Evolutionary conservation across 163 green algal species (phyloP).

Genomic region (Scenedesmus sp.): DNA sequence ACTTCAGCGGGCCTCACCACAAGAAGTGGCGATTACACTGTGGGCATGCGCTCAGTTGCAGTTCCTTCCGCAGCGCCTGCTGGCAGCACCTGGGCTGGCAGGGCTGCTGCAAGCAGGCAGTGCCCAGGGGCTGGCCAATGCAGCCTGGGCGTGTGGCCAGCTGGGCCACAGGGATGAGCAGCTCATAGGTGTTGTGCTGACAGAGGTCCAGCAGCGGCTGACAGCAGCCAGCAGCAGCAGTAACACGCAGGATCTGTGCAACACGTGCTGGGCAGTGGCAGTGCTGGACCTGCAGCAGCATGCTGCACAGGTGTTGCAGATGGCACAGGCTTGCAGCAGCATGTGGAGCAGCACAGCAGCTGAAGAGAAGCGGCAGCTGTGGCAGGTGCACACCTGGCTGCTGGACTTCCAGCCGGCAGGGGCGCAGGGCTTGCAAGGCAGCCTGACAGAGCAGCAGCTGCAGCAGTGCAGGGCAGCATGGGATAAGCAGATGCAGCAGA

Average conservation of each 20-base stretch:
- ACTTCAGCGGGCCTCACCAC: too few species aligned
- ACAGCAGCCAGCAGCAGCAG: neutral
- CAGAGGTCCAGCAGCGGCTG: too few species aligned
- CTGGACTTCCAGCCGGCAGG: neutral
- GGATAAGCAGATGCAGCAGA: neutral
- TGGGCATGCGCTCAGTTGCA: slow-evolving; percentile 16
- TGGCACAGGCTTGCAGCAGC: neutral
- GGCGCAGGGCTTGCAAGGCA: neutral
- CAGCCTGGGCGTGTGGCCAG: neutral
- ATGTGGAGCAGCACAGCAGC: neutral
- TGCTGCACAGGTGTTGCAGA: neutral
- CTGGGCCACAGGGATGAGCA: slow-evolving; percentile 17
- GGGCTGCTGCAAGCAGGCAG: neutral
- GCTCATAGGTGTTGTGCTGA: neutral
- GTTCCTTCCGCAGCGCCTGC: neutral
- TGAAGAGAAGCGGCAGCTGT: neutral
- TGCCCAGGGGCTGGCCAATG: neutral
- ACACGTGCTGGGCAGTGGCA: slow-evolving; percentile 25
- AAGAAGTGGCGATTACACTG: neutral
- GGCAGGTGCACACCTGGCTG: slow-evolving; percentile 36
- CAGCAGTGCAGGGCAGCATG: slow-evolving; percentile 34
- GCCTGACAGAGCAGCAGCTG: slow-evolving; percentile 11
- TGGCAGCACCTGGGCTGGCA: neutral
- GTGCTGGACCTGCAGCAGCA: slow-evolving; percentile 31
- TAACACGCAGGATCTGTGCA: neutral